Base-by-base conservation (phyloP, 2,329 filamentous ascomycete species). In the Hymenoscyphus linearis region DNA sequence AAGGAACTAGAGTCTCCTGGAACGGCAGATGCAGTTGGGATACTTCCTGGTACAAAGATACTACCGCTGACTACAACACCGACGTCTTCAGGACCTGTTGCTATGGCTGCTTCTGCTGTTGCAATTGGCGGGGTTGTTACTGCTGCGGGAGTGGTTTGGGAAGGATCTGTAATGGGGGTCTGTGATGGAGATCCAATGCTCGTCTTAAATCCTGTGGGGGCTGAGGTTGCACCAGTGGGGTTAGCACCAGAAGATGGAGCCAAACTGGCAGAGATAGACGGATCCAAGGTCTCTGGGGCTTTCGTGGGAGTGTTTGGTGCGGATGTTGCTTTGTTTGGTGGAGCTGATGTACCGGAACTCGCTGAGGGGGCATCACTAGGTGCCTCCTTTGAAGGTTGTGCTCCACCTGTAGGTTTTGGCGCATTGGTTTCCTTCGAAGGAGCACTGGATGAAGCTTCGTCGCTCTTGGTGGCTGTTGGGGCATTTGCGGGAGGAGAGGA, bases 1-100 rank as follows among this genome's bases (percentile, higher is more conserved):
- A 59, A 34, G 13, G 52, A 37, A 10, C 27, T 25, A 10, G 37
- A 31, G 7, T 53, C 60, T 4, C 57, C 60, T 3, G 57, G 59
- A 18, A 26, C 31, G 44, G 37, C 60, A 16, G 61, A 60, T 44
- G 25, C 12, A 14, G 27, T 54, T 12, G 47, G 18, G 14, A 3
- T 7, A 12, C 27, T 57, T 9, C 54, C 47, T n/a, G n/a, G 16
- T 18, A 12, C 6, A 4, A 44, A 25, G 7, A 26, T 35, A n/a
- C 31, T 58, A 18, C 55, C 44, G 10, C 27, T 52, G 4, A 31
- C 31, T 31, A 59, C 44, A 16, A 58, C 55, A 25, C 60, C 60
- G n/a, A n/a, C n/a, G 3, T 35, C 57, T n/a, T 59, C 47, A 9
- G 37, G 26, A 7, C 55, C 59, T 5, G 59, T 58, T 7, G 56